Percentiles rank a stretch among this genome's conserved stretches.
phyloP scores from a whole-genome alignment of 768 basidiomycete genomes.

The Macrolepiota dolichaula region DNA sequence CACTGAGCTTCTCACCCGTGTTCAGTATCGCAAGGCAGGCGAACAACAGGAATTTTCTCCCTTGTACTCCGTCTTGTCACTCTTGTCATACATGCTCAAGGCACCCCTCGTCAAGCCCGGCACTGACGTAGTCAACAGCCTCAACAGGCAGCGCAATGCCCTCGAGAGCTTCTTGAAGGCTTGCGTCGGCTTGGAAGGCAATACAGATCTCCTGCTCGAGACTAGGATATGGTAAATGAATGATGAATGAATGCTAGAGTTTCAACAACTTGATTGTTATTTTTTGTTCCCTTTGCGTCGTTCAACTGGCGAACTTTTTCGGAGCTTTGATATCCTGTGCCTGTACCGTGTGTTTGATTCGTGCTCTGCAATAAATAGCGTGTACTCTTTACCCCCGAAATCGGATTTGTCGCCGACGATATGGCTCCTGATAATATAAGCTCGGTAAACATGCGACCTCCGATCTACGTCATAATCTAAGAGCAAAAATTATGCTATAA shows the following conservation, averaged over 20 bases:
- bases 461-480: neutral
- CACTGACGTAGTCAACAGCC: constrained; percentile 91
- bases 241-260: neutral
- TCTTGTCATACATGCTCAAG: constrained; percentile 97
- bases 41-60: constrained; percentile 66
- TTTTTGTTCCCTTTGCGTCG: neutral
- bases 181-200: constrained; percentile 83
- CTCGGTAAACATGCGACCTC: neutral
- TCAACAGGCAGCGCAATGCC: constrained; percentile 92
- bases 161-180: constrained; percentile 94
- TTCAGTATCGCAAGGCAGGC: constrained; percentile 73
- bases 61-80: constrained; percentile 87
- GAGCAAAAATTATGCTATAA: neutral
- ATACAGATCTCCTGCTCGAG: constrained; percentile 79
- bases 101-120: constrained; percentile 96
- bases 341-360: neutral
- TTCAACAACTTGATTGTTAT: neutral
- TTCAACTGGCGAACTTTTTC: neutral
- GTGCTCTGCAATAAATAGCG: neutral
- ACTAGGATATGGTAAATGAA: constrained; percentile 82
- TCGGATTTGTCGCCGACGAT: neutral
- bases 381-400: no score
- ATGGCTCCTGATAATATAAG: neutral
- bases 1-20: constrained; percentile 89
- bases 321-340: neutral